Evolutionary conservation across 768 basidiomycete genomes (phyloP).

Genomic region (Boletellus ananiceps): DNA sequence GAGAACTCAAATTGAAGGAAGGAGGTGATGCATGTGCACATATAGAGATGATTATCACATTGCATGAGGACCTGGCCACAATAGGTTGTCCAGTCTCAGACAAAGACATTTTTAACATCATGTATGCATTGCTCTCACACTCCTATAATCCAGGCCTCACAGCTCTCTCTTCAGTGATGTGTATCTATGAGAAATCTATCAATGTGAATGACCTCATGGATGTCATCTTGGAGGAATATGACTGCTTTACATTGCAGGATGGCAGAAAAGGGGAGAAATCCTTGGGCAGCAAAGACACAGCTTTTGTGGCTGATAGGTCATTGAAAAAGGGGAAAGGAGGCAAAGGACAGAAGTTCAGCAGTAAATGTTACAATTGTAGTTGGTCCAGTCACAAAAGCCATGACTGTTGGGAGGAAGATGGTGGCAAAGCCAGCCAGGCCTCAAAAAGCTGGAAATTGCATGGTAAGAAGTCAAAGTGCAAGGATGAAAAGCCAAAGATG

Average conservation of each 20-base stretch:
- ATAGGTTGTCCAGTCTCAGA: conserved; percentile 30
- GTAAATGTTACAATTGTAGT: neutral
- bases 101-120: conserved; percentile 31
- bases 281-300: too few species aligned
- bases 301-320: too few species aligned
- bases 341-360: too few species aligned
- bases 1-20: conserved; percentile 15
- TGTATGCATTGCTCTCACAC: conserved; percentile 33
- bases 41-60: conserved; percentile 25
- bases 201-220: too few species aligned
- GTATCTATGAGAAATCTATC: too few species aligned
- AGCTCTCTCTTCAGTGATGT: too few species aligned
- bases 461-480: neutral
- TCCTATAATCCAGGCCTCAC: conserved; percentile 22
- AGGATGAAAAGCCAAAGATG: neutral
- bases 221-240: too few species aligned
- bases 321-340: too few species aligned
- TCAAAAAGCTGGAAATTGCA: neutral
- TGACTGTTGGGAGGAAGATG: conserved; percentile 6
- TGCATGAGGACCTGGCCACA: conserved; percentile 32
- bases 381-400: neutral
- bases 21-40: conserved; percentile 30
- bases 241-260: too few species aligned
- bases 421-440: conserved; percentile 1
- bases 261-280: too few species aligned